Base-by-base conservation (phyloP, 768 basidiomycete genomes). In the Tulasnella sp. region DNA sequence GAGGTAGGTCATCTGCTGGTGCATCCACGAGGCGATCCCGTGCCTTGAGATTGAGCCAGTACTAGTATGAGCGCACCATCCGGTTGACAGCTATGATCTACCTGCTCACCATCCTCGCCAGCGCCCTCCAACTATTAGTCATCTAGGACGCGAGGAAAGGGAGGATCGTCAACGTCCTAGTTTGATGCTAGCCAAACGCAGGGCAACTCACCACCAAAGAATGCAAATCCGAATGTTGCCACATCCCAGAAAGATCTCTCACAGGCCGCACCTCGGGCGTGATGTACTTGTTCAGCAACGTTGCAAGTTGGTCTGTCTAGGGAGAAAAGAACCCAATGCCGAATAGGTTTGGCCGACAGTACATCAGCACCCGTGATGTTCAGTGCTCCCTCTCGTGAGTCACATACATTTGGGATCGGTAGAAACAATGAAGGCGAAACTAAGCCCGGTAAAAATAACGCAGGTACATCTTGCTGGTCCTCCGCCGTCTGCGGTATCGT, bases 81-180 rank as follows among this genome's bases (percentile, higher is more conserved):
- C 20, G 15, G 46, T n/a, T 7, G 37, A 71, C 23, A 29, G 11
- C 16, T 2, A 46, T 2, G 20, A 10, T 6, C 32, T 3, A 7
- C 37, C 18, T 7, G 9, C 71, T 40, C 46, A 75, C 93, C 92
- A 94, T 93, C 80, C 86, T 88, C n/a, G 93, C 93, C 76, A 95
- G 82, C 0, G 93, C 89, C 75, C 94, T 87, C 94, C 94, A 95
- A 82, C 91, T 93, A 81, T 95, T 95, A 55, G 92, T 90, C 91
- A 93, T 93, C 93, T 95, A 81, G 79, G 55, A 39, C 23, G 35
- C 74, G 74, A 26, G 29, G 35, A 7, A 11, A 26, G 32, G 57
- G 9, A 37, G 32, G 61, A 39, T 51, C 10, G n/a, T 40, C 26
- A 16, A 26, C 15, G 26, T 26, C 18, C 26, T 9, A n/a, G n/a